Evolutionary conservation across 441 rosid species (phyloP), one percentile per base, ranked within the genome.

Genomic region (Corymbia calophylla): DNA sequence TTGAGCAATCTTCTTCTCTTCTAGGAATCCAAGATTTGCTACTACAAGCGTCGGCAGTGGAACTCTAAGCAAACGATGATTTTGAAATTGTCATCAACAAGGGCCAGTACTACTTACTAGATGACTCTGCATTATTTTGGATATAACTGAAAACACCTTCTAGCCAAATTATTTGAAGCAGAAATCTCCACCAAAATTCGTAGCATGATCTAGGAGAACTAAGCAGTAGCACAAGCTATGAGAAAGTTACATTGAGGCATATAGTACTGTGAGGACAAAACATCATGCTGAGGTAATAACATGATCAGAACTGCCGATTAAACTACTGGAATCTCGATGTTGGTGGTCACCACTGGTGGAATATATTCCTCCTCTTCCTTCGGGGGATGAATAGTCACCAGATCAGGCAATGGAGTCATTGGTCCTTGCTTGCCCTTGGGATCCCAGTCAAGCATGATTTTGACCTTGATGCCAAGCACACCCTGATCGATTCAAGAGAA

Each of bases 401-500:
- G 92, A 90, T 94, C 96, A 31, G 95, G 95, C 91, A 95, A 89
- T 54, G 96, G 96, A 11, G 94, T 94, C 91, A 23, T 92, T 5
- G 95, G 96, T 29, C 96, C 96, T 14, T 25, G 64, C 91, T 93
- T 91, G n/a, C 96, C 95, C 91, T 90, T 92, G 0, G 95, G 96
- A 86, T 95, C 96, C 95, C 95, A 95, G 87, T 90, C 95, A 6
- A 94, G 94, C 96, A 95, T 95, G 87, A 95, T 89, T 92, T 94
- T 95, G 5, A 95, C 96, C 91, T 95, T 94, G 91, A 95, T 95
- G 86, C 95, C 96, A 0, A 95, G 92, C 68, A 95, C 96, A 29
- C 94, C 94, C 95, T 94, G 90, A 86, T 53, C 0, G 7, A 60
- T 86, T 87, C 35, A 53, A 53, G 17, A n/a, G 9, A 49, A 44